Evolutionary conservation across 345 rosid species (phyloP), one percentile per base, ranked within the genome.

Genomic region (Cardamine occulta): DNA sequence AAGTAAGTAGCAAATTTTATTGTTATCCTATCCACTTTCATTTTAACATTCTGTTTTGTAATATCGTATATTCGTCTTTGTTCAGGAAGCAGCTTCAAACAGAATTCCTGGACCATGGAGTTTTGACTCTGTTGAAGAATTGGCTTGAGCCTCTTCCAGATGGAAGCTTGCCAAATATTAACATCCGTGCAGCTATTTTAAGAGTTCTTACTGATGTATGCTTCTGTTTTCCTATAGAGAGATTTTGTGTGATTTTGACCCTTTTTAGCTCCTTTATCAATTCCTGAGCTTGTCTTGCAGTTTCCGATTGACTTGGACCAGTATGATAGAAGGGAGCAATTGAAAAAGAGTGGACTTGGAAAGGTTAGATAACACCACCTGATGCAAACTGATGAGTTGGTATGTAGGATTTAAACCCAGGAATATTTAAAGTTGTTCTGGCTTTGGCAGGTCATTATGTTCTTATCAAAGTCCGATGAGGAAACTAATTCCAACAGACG

Each of bases 71-170:
- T 63, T 68, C 60, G 7, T 60, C 10, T 18, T 54, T 70, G n/a
- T 81, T 51, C 86, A 91, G 97, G 93, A 91, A 85, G 86, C 97
- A 94, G 81, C 98, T 94, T 72, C 98, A 94, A 66, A 91, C 88
- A 72, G 98, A 94, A 63, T 92, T 91, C 75, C 78, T 95, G 68
- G 99, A 95, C 81, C 98, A 95, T 78, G 99, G 99, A 63, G 99
- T 95, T 45, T 62, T 95, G 62, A 85, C 93, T 49, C 81, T 95
- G 56, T 74, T 90, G 70, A 95, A 90, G 89, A 90, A 86, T 74
- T 92, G 99, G 99, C 97, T 95, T 49, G 99, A 95, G 77, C 99
- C 98, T 31, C 98, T 92, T 80, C 99, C 99, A 44, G 98, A 95
- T 84, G 96, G 97, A 76, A 95, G 99, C 74, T 86, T 95, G 73